Conservation (phyloP, 352 stramenopile genomes). For the Pythium sukuiense region DNA sequence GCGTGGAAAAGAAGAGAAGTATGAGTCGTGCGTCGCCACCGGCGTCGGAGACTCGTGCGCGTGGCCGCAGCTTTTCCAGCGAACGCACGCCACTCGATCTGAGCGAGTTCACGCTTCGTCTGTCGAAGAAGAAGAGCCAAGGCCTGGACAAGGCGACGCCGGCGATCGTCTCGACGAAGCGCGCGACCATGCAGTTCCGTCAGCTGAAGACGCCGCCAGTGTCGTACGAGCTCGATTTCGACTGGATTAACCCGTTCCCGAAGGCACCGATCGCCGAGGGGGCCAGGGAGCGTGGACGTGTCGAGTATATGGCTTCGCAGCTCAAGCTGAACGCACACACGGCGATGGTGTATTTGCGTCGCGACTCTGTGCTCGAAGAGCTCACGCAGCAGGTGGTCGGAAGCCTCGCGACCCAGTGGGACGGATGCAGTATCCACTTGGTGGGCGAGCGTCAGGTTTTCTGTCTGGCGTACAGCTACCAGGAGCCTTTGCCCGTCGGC, state of each 20-base stretch:
- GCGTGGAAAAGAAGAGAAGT: conserved; percentile 13
- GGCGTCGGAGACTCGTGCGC: conserved; percentile 4
- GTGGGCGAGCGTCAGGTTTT: conserved; percentile 59
- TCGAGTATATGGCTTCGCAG: conserved; percentile 51
- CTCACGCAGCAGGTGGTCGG: conserved; percentile 47
- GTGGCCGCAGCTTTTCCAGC: conserved; percentile 28
- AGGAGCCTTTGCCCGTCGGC: conserved; percentile 37
- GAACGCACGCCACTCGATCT: conserved; percentile 22
- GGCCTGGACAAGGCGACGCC: conserved; percentile 1
- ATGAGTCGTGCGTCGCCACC: conserved; percentile 7
- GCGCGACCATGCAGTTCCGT: conserved; percentile 38
- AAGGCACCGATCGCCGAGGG: conserved; percentile 53
- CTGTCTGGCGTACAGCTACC: conserved; percentile 51
- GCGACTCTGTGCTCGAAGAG: conserved; percentile 51
- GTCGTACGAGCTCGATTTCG: conserved; percentile 74
- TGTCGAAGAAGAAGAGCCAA: conserved; percentile 26
- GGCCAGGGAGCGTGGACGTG: conserved; percentile 38
- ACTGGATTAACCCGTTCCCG: conserved; percentile 77
- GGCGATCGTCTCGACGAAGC: conserved; percentile 10
- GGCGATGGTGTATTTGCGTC: conserved; percentile 54
- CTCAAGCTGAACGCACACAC: conserved; percentile 63
- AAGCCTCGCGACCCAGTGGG: conserved; percentile 59
- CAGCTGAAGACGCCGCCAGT: conserved; percentile 61
- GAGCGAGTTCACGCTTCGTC: conserved; percentile 24
- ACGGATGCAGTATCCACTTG: conserved; percentile 71